Evolutionary conservation across 208 protist genomes (phyloP).

Genomic region (Trypanosoma lewisi): DNA sequence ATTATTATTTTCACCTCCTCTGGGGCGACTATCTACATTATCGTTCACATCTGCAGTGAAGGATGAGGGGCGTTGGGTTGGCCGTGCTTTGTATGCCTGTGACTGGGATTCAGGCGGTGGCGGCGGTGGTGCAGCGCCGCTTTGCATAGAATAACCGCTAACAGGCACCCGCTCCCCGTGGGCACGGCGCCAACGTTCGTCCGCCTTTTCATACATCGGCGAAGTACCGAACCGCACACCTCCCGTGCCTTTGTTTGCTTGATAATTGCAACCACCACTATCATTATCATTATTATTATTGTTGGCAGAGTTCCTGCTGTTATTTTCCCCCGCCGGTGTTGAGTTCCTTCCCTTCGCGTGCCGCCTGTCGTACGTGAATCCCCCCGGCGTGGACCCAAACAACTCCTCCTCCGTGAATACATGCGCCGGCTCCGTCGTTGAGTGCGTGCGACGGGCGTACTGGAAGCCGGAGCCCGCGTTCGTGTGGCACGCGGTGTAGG

Average conservation of each 20-base stretch:
- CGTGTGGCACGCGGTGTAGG: conserved; percentile 24
- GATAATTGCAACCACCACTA: conserved; percentile 1
- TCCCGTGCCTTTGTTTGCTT: conserved; percentile 2
- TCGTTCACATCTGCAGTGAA: not conserved
- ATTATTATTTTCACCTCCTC: not conserved
- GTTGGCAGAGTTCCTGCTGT: not conserved
- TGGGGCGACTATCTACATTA: not conserved
- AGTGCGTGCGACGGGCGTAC: not conserved
- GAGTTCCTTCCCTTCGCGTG: not conserved
- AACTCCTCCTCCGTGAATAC: conserved; percentile 62
- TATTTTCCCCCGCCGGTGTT: not conserved
- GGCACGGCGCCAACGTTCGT: conserved; percentile 53
- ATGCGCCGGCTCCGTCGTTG: conserved; percentile 13
- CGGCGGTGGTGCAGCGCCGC: not conserved
- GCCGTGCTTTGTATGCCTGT: not conserved
- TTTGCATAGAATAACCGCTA: conserved; percentile 46
- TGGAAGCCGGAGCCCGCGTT: conserved; percentile 24
- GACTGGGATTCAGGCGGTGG: conserved; percentile 4
- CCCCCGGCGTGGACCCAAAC: conserved; percentile 45
- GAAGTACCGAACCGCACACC: not conserved
- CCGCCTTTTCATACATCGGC: conserved; percentile 20
- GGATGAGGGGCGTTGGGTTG: not conserved
- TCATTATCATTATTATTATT: conserved; percentile 1
- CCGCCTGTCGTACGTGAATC: conserved; percentile 29
- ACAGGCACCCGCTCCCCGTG: conserved; percentile 65